Base-by-base conservation (phyloP, 2,329 filamentous ascomycete species). In the Akanthomyces muscarius region DNA sequence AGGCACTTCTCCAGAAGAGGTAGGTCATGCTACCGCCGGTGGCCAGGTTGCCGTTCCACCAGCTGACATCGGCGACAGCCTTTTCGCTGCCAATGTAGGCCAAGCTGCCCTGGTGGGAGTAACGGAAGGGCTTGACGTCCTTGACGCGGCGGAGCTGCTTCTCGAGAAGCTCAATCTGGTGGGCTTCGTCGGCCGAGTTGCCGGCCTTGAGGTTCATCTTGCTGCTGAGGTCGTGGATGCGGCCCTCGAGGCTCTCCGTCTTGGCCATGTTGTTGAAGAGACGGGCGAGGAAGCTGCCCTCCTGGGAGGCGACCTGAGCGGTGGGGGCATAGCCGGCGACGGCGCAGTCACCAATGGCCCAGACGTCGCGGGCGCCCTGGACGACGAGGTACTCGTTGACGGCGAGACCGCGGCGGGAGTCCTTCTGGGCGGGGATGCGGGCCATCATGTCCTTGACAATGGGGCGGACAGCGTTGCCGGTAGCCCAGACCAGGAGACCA, bases 201-300 rank as follows among this genome's bases (percentile, higher is more conserved):
- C 83, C 83, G 45, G 83, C 82, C 74, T 83, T 76, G 51, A 88
- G 73, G 77, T 88, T 88, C 64, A 89, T 76, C 67, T 76, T 79
- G 62, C 81, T 76, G 77, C 84, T 87, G 21, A 98, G 86, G 62
- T 87, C 80, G 66, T 85, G 81, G 63, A 99, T 86, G 73, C 93
- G 86, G 42, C 76, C 70, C 81, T 98, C 92, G 67, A 97, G 87
- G 57, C 83, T 81, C 72, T 96, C 89, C 2, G 92, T 96, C 85
- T 93, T 96, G 75, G 93, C 95, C 91, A 98, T 97, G 78, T 95
- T 96, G 84, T 99, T 99, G 84, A 99, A 97, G 65, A 99, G 87
- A 67, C 91, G 88, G 47, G 92, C 95, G 44, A 99, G 85, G 86
- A 98, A 99, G 72, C 86, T 88, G 73, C 95, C 95, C 80, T 99